Evolutionary conservation across 1,139 yeast species (phyloP), one percentile per base, ranked within the genome.

Genomic region (Saccharomyces hybrid): DNA sequence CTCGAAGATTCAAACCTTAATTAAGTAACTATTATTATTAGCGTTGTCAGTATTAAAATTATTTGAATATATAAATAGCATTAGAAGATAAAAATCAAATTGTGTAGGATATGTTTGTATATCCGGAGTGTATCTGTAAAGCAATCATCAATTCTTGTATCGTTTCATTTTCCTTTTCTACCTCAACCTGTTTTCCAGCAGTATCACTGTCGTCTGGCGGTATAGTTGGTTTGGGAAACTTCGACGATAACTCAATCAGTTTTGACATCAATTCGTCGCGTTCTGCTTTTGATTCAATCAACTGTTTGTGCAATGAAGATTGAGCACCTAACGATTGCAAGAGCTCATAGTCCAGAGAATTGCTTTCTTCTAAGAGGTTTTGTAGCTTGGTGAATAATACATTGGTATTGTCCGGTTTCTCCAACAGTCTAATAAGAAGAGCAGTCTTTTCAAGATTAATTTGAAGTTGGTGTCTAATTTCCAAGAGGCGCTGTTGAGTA

Each of bases 401-500:
- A 11, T 54, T 53, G 41, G 42, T 28, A 23, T 46, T 47, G 46
- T 55, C 54, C 6, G 51, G 49, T 34, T 62, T 55, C 41, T 60
- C 59, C 25, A 58, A 34, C 2, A 67, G 52, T 41, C 62, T 60
- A 9, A 60, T 51, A 19, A 60, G 56, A 2, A 69, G 62, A n/a
- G 57, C 60, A 26, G 62, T 59, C 53, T 63, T 62, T 11, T 66
- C 65, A 32, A 67, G 25, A 6, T 64, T 61, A 52, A 62, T 52
- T 46, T 65, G 67, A 29, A 65, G 34, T 44, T 61, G 62, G 25
- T 56, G 57, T 42, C 67, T 55, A 13, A 58, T 55, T 31, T 59
- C 64, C 26, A 65, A 51, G 14, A 58, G 53, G 13, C 55, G 46
- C 27, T 54, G 52, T 16, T 55, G 54, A 16, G 55, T 60, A 16